Percentiles rank a stretch among this genome's conserved stretches.
These are phyloP conservation scores for Aphelidium insulamus DNA, from an alignment of 371 early-diverging fungal species.

Conservation along the genomic window DNA sequence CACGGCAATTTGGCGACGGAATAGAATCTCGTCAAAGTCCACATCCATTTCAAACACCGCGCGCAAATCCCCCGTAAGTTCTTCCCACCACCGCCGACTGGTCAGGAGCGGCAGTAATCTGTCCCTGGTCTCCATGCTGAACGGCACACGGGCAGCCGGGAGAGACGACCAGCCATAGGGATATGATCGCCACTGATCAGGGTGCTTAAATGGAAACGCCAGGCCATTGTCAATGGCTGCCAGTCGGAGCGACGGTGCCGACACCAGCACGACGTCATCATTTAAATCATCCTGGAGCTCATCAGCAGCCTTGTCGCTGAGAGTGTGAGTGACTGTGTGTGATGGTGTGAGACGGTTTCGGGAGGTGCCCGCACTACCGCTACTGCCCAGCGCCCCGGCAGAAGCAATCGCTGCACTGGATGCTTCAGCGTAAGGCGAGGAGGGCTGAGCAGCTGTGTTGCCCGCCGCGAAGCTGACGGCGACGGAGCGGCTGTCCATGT, in stretches of 20 bases:
- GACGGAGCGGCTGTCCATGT: no score
- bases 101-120: conserved; percentile 41
- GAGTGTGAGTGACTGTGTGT: conserved; percentile 1
- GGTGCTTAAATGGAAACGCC: conserved; percentile 80
- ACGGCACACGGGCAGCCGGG: conserved; percentile 36
- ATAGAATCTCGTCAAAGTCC: conserved; percentile 61
- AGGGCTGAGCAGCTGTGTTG: no score
- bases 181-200: conserved; percentile 67
- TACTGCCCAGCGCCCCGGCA: no score
- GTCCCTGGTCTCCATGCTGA: conserved; percentile 35
- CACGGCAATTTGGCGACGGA: conserved; percentile 52
- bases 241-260: no score
- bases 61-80: conserved; percentile 36
- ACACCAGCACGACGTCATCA: no score
- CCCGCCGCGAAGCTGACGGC: no score
- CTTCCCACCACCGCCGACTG: conserved; percentile 52
- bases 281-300: no score
- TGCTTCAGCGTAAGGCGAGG: no score
- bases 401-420: no score
- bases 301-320: not conserved
- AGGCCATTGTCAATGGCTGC: conserved; percentile 84
- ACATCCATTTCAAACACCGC: conserved; percentile 35
- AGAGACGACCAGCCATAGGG: conserved; percentile 71
- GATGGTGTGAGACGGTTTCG: no score
- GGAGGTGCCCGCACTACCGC: no score